phyloP scores from a whole-genome alignment of 805 yeast species.

The Barnettozyma salicaria region DNA sequence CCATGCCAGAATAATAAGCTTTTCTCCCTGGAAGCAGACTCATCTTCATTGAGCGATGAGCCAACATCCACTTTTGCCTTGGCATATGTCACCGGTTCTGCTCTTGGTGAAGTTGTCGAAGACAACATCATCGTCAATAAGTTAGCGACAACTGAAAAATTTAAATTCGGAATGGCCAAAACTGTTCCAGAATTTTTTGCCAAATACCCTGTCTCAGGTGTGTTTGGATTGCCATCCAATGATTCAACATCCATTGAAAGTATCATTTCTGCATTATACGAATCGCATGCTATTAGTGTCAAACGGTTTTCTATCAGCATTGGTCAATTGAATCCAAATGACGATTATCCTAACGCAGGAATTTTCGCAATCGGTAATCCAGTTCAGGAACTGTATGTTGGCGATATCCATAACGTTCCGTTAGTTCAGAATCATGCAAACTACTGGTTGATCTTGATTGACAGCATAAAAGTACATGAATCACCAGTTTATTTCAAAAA shows the following conservation, averaged over 20 bases:
- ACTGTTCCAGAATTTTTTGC: constrained; percentile 48
- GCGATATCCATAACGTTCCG: constrained; percentile 36
- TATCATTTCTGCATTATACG: constrained; percentile 35
- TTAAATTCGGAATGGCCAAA: constrained; percentile 49
- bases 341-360: constrained; percentile 32
- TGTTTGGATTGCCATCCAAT: constrained; percentile 51
- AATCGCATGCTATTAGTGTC: constrained; percentile 29
- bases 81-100: constrained; percentile 48
- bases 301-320: constrained; percentile 41
- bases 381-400: constrained; percentile 32
- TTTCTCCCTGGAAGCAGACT: constrained; percentile 23
- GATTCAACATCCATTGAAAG: constrained; percentile 34
- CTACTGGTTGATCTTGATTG: constrained; percentile 49
- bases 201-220: constrained; percentile 50
- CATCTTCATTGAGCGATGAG: constrained; percentile 13
- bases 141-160: constrained; percentile 31
- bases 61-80: constrained; percentile 37
- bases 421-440: constrained; percentile 30
- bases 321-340: constrained; percentile 28
- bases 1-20: constrained; percentile 35
- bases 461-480: constrained; percentile 32
- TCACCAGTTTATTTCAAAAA: constrained; percentile 30
- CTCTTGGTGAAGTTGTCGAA: constrained; percentile 42
- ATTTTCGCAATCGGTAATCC: constrained; percentile 39
- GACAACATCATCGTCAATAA: constrained; percentile 30